phyloP scores from a whole-genome alignment of 2,329 filamentous ascomycete species.

The Zymoseptoria crescenta region DNA sequence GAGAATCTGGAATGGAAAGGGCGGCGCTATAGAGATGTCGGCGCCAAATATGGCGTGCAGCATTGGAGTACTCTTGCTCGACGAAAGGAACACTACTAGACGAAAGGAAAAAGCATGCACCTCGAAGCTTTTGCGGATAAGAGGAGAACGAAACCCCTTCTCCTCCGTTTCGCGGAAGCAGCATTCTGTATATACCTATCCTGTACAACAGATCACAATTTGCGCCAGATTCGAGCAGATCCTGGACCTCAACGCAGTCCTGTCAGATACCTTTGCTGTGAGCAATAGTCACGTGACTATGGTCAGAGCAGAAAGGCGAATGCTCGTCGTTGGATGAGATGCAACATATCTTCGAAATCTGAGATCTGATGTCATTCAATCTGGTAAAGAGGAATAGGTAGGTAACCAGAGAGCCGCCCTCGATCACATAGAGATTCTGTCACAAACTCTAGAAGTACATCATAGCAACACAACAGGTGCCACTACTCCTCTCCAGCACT shows the following conservation, averaged over 20 bases:
- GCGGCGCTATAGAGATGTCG: neutral
- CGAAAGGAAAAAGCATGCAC: neutral
- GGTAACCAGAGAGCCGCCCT: no score
- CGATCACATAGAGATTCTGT: no score
- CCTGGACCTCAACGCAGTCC: no score
- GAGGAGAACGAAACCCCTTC: neutral
- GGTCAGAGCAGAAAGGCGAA: no score
- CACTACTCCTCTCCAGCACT: slow-evolving; percentile 5
- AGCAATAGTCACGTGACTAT: neutral
- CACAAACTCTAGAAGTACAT: neutral
- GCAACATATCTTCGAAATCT: no score
- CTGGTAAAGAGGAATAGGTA: no score
- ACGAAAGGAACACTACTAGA: neutral
- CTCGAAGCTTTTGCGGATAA: neutral
- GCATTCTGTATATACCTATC: neutral
- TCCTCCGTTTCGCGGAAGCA: neutral
- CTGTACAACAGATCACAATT: slow-evolving; percentile 1
- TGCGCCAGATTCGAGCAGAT: neutral
- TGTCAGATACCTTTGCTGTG: no score
- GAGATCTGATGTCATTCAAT: no score
- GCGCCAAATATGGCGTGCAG: neutral
- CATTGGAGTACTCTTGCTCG: neutral
- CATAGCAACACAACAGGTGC: neutral
- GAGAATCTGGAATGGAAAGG: neutral
- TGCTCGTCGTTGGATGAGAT: no score